Base-by-base conservation (phyloP, 1,284 basidiomycete species). In the Apiotrichum siamense region DNA sequence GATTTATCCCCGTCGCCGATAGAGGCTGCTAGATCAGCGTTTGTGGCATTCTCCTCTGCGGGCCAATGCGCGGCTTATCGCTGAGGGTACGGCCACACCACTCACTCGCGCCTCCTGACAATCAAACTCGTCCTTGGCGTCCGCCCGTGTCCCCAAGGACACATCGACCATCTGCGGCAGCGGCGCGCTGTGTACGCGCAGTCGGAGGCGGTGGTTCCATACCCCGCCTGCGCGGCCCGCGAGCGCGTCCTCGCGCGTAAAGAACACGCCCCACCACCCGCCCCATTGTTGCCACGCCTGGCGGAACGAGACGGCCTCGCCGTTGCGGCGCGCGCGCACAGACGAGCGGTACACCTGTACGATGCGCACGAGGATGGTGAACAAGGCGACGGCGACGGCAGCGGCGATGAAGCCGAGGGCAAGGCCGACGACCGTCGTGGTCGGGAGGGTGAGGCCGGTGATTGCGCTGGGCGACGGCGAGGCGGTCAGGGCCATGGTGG, bases 361-460 rank as follows among this genome's bases (percentile, higher is more conserved):
- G 12, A 51, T 31, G 10, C 59, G 55, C 2, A 60, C 3, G 27
- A 54, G 29, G 10, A 50, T 23, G 6, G 60, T 52, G 10, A 50
- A 9, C 31, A 18, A 10, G 4, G 58, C 31, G 9, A 57, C 44
- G 29, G 44, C 23, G 18, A 57, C 21, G 0, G 61, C 61, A 6
- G 60, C 55, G n/a, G 37, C 47, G 42, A 64, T 44, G 31, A 64
- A 64, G 11, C 62, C 60, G 3, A 62, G 52, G 4, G 60, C 62
- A 23, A 64, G 58, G 15, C 57, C 51, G 20, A 60, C 38, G 25
- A 64, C 58, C 11, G 60, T 64, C 3, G 50, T 35, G 10, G 23
- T 26, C 5, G 52, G 47, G 3, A 57, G 42, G 23, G 23, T 26
- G 11, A 45, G 4, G 32, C n/a, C n/a, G n/a, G n/a, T n/a, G n/a